Evolutionary conservation across 2,329 filamentous ascomycete species (phyloP).

Genomic region (Ceratocystis papillata): DNA sequence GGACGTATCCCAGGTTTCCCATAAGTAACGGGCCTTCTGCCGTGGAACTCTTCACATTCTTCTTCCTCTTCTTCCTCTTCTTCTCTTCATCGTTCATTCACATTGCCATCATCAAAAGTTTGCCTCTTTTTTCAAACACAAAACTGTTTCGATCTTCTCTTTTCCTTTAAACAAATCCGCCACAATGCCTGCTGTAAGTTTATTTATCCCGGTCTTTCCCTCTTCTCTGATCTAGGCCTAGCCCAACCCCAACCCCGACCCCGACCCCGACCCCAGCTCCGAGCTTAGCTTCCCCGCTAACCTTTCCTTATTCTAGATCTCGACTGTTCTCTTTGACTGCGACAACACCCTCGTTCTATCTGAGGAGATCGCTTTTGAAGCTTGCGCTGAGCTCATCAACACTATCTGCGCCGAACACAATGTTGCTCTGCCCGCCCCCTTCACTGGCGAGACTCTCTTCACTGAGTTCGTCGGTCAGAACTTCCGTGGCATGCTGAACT

Average conservation of each 20-base stretch:
- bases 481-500: constrained; percentile 82
- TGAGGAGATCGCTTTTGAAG: constrained; percentile 83
- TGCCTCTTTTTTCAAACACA: not conserved
- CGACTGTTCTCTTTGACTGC: constrained; percentile 62
- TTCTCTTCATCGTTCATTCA: not conserved
- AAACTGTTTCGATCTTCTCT: not conserved
- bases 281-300: not conserved
- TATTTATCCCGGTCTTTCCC: not conserved
- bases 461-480: constrained; percentile 85
- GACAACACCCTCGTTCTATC: constrained; percentile 92
- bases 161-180: not conserved
- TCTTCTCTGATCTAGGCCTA: not conserved
- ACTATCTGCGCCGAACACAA: constrained; percentile 61
- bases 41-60: not conserved
- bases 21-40: constrained; percentile 2
- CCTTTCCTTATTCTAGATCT: constrained; percentile 38
- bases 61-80: not conserved
- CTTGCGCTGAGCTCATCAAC: constrained; percentile 81
- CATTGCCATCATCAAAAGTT: not conserved
- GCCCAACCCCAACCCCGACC: too few species aligned
- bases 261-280: too few species aligned
- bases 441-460: constrained; percentile 70
- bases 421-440: constrained; percentile 46
- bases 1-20: not conserved
- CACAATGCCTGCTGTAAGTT: constrained; percentile 23